Percentiles rank a stretch among this genome's conserved stretches.
phyloP scores from a whole-genome alignment of 2,329 filamentous ascomycete genomes.

The Aspergillus alliaceus region DNA sequence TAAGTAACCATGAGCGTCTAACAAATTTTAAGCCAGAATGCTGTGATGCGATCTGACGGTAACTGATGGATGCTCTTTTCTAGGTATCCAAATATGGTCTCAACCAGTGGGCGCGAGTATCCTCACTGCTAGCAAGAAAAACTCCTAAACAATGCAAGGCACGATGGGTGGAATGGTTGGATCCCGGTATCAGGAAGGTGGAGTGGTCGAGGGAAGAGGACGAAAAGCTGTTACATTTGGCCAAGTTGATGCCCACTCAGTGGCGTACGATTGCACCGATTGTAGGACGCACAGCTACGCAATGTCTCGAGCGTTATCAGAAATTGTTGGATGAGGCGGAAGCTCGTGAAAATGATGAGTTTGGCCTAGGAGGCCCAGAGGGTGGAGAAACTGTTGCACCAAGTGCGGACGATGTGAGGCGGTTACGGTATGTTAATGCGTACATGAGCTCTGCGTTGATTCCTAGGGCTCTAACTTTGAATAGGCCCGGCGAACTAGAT shows the following conservation, averaged over 20 bases:
- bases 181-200: conserved; percentile 96
- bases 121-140: conserved; percentile 93
- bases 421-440: conserved; percentile 57
- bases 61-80: conserved; percentile 8
- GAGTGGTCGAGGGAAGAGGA: conserved; percentile 99
- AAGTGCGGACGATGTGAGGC: conserved; percentile 86
- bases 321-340: conserved; percentile 95
- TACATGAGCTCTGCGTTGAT: not conserved
- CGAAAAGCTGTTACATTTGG: conserved; percentile 92
- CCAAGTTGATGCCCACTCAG: conserved; percentile 98
- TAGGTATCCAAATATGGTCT: conserved; percentile 84
- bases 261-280: conserved; percentile 98
- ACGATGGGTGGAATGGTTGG: conserved; percentile 96
- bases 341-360: conserved; percentile 74
- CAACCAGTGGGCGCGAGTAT: conserved; percentile 98
- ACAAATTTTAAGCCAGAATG: not conserved
- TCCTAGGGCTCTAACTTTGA: conserved; percentile 16
- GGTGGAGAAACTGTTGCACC: conserved; percentile 86
- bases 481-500: conserved; percentile 84
- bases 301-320: conserved; percentile 95
- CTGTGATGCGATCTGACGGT: conserved; percentile 10
- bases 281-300: conserved; percentile 92
- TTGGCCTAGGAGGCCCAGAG: conserved; percentile 75
- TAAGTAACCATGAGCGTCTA: conserved; percentile 18
- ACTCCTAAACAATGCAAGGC: conserved; percentile 99